Evolutionary conservation across 169 alveolate species (phyloP), one percentile per base, ranked within the genome.

Genomic region (Cryptosporidium sp.): DNA sequence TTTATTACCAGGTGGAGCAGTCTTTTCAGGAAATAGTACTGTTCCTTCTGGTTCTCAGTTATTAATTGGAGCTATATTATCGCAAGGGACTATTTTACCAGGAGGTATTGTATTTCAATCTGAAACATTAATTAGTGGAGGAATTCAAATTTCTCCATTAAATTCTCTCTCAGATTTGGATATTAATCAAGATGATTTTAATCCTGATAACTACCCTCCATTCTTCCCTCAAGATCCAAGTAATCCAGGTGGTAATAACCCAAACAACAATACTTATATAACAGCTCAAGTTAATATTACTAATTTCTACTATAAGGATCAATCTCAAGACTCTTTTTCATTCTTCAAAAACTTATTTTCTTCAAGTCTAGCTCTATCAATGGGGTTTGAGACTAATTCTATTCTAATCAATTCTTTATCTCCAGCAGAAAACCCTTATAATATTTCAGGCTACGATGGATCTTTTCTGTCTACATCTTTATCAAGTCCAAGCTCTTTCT

Each of bases 211-310:
- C 48, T 62, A 80, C 18, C 89, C 89, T 2, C 73, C 89, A 51
- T 73, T 73, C 70, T 53, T 53, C 56, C 68, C 86, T 18, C 60
- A 51, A 31, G 61, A 51, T 35, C 26, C 44, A 12, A 26, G 39
- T 39, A n/a, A 35, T 26, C 42, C 31, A 18, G 52, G 29, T 61
- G 39, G 16, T 61, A 26, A 16, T 44, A 21, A 48, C 7, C 29
- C 48, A 23, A 80, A 51, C 67, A 51, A 58, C 14, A 33, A 10
- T 21, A 80, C 75, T 6, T 80, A 62, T 37, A 62, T 80, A 9
- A 42, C 89, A n/a, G 89, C 89, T n/a, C 89, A 80, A 48, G 89
- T 80, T 42, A 80, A 80, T 21, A 80, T 80, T 35, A 80, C 89
- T 3, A 80, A 80, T 48, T 80, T 80, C 53, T 80, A 62, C 52